A percentile compares a stretch with the other conserved stretches of the same genome.
These are phyloP conservation scores for Ascoidea asiatica DNA, from an alignment of 805 yeast genomes.

Conservation along the genomic window DNA sequence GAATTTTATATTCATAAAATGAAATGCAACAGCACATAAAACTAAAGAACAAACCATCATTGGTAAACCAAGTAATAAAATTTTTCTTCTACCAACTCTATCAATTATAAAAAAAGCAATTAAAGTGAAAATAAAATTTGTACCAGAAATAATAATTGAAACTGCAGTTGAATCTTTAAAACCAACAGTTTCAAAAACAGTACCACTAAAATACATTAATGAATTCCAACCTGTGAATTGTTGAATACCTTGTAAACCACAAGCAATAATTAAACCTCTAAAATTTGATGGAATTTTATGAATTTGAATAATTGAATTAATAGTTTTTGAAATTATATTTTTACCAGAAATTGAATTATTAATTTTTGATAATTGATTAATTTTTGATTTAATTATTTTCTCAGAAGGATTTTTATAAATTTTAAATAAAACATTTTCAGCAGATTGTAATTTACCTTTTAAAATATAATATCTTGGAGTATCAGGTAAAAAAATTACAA, in stretches of 20 bases:
- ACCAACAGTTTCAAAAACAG: slow-evolving; percentile 85
- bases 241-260: slow-evolving; percentile 92
- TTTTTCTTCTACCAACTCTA: slow-evolving; percentile 74
- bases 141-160: slow-evolving; percentile 84
- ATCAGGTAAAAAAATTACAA: slow-evolving; percentile 83
- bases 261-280: slow-evolving; percentile 79
- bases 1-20: slow-evolving; percentile 57
- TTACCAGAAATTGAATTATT: slow-evolving; percentile 34
- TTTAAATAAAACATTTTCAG: slow-evolving; percentile 48
- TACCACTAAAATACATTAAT: slow-evolving; percentile 87
- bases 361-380: slow-evolving; percentile 45
- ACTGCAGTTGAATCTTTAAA: slow-evolving; percentile 87
- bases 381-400: slow-evolving; percentile 48
- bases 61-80: slow-evolving; percentile 70
- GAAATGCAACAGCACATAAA: slow-evolving; percentile 84
- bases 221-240: slow-evolving; percentile 97
- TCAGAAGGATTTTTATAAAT: slow-evolving; percentile 54
- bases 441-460: slow-evolving; percentile 50
- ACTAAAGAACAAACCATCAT: slow-evolving; percentile 70
- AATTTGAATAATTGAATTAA: slow-evolving; percentile 48
- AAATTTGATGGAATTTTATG: slow-evolving; percentile 67
- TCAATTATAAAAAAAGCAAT: slow-evolving; percentile 83
- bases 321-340: slow-evolving; percentile 32
- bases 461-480: slow-evolving; percentile 85
- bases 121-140: slow-evolving; percentile 80